Conservation (phyloP, 495 filamentous ascomycete genomes). For the Physcia stellaris region DNA sequence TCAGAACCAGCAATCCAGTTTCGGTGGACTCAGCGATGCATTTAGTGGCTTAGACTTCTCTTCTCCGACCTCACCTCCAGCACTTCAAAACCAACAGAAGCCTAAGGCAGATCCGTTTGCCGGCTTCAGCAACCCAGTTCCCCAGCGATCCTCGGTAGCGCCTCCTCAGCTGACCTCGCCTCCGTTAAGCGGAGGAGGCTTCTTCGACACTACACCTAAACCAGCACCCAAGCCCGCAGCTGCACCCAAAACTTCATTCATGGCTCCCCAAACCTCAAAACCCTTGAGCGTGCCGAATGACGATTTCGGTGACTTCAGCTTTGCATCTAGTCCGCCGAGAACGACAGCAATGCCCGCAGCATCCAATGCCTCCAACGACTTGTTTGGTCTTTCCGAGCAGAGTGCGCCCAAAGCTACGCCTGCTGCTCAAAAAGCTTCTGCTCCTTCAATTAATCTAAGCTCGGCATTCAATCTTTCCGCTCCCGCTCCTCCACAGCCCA, state of each 20-base stretch:
- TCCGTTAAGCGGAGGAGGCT: constrained; percentile 45
- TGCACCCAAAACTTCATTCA: constrained; percentile 29
- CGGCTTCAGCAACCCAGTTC: constrained; percentile 39
- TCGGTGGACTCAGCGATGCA: constrained; percentile 72
- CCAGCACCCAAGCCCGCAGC: constrained; percentile 36
- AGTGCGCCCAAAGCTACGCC: constrained; percentile 31
- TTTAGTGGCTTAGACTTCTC: constrained; percentile 74
- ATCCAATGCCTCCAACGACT: constrained; percentile 41
- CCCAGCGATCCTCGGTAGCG: constrained; percentile 37
- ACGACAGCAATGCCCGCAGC: constrained; percentile 27
- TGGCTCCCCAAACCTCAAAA: no score
- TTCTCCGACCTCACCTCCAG: constrained; percentile 39
- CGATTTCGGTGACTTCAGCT: constrained; percentile 37
- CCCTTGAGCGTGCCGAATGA: constrained; percentile 20
- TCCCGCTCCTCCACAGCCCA: constrained; percentile 26
- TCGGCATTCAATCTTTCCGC: constrained; percentile 77
- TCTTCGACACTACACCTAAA: constrained; percentile 56
- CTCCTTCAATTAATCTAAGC: constrained; percentile 25
- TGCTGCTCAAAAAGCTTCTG: constrained; percentile 28
- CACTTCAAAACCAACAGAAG: constrained; percentile 29
- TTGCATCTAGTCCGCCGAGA: constrained; percentile 29
- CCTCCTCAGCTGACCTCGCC: constrained; percentile 39
- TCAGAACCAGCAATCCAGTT: constrained; percentile 34
- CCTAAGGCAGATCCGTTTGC: constrained; percentile 63
- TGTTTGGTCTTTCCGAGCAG: constrained; percentile 69